These are phyloP conservation scores for Byssoonygena ceratinophila DNA, from an alignment of 2,329 filamentous ascomycete genomes.

Conservation along the genomic window DNA sequence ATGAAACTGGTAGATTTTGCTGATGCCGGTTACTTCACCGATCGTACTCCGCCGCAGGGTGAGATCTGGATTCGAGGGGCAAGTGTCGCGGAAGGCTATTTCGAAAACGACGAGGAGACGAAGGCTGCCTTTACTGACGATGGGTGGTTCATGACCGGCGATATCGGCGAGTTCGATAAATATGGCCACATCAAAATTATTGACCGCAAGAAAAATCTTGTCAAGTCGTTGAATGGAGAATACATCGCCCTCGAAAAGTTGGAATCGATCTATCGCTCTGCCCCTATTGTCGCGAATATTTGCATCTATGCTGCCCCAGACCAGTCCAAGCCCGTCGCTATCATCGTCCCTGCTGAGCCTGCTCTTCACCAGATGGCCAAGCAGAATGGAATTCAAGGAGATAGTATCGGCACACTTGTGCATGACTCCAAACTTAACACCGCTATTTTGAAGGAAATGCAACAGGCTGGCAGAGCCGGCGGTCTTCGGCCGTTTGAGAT, in stretches of 20 bases:
- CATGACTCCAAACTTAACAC: conserved; percentile 36
- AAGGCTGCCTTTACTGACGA: conserved; percentile 67
- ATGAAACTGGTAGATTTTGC: conserved; percentile 76
- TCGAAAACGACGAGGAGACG: conserved; percentile 81
- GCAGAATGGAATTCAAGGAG: conserved; percentile 35
- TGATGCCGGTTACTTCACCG: conserved; percentile 82
- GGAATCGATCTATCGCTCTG: conserved; percentile 71
- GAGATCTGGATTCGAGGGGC: conserved; percentile 76
- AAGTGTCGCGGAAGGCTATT: conserved; percentile 73
- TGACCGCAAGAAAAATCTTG: conserved; percentile 96
- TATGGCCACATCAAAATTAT: conserved; percentile 84
- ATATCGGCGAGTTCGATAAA: conserved; percentile 77
- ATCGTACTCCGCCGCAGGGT: conserved; percentile 83
- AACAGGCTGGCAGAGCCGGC: conserved; percentile 28
- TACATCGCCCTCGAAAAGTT: conserved; percentile 96
- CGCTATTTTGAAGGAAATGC: conserved; percentile 34
- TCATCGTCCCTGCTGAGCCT: conserved; percentile 55
- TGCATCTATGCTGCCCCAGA: conserved; percentile 46
- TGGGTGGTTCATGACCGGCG: conserved; percentile 95
- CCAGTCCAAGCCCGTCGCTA: conserved; percentile 46
- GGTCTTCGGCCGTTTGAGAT: conserved; percentile 35
- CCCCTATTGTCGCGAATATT: conserved; percentile 45
- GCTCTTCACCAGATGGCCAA: conserved; percentile 51
- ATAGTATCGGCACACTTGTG: conserved; percentile 19
- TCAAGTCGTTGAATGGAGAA: conserved; percentile 94